phyloP scores from a whole-genome alignment of 106 monocot species.

The Gastrodia elata region DNA sequence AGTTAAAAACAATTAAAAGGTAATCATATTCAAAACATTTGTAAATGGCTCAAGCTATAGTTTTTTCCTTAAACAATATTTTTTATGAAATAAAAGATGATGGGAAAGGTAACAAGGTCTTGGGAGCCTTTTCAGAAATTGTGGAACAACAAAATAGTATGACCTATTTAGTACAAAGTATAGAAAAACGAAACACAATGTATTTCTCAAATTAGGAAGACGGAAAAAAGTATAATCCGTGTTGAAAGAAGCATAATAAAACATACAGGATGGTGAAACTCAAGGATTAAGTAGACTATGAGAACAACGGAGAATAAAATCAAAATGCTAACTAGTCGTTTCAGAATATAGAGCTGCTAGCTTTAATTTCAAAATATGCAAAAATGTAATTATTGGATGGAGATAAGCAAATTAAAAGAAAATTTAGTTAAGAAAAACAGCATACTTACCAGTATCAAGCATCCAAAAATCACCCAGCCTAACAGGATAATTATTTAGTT shows the following conservation, averaged over 20 bases:
- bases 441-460: conserved; percentile 87
- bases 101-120: not conserved
- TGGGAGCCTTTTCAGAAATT: not conserved
- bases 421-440: not conserved
- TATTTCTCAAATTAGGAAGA: not conserved
- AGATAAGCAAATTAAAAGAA: not conserved
- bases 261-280: not conserved
- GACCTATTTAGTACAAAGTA: not conserved
- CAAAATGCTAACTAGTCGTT: not conserved
- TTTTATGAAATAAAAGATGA: not conserved
- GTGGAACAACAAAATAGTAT: not conserved
- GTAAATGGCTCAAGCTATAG: not conserved
- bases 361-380: not conserved
- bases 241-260: not conserved
- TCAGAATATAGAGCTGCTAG: not conserved
- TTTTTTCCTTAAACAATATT: not conserved
- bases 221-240: not conserved
- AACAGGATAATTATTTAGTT: conserved; percentile 18
- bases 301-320: not conserved
- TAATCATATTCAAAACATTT: not conserved
- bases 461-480: conserved; percentile 99
- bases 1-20: not conserved
- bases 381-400: not conserved
- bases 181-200: conserved; percentile 1
- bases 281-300: not conserved